These are phyloP conservation scores for Boechera stricta DNA, from an alignment of 345 rosid species.

Conservation along the genomic window DNA sequence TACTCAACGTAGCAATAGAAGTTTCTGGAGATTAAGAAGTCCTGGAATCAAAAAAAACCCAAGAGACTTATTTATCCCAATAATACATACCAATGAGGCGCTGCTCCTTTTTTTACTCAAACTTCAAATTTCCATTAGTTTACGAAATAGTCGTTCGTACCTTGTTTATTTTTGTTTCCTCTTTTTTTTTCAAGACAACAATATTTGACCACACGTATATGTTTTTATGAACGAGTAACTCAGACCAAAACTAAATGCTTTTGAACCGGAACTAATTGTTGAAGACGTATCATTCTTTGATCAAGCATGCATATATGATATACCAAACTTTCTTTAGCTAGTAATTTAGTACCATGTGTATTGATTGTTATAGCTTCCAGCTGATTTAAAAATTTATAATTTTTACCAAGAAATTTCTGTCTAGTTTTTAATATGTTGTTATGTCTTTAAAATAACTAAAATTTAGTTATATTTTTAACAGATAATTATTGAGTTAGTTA, in stretches of 20 bases:
- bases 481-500: background rate
- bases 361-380: background rate
- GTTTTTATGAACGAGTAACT: background rate
- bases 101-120: background rate
- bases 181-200: background rate
- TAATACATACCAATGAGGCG: background rate
- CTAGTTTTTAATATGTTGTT: background rate
- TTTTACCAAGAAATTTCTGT: background rate
- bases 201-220: slow-evolving; percentile 27
- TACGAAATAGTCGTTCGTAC: background rate
- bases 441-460: background rate
- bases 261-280: background rate
- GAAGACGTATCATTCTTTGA: background rate
- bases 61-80: background rate
- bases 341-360: background rate
- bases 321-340: background rate
- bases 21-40: background rate
- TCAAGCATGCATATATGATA: background rate
- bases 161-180: background rate
- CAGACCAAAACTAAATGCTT: background rate
- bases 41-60: background rate
- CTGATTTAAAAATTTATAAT: background rate
- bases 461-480: background rate
- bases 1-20: background rate
- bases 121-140: background rate